Evolutionary conservation across 441 rosid species (phyloP).

Genomic region (Biscutella auriculata): DNA sequence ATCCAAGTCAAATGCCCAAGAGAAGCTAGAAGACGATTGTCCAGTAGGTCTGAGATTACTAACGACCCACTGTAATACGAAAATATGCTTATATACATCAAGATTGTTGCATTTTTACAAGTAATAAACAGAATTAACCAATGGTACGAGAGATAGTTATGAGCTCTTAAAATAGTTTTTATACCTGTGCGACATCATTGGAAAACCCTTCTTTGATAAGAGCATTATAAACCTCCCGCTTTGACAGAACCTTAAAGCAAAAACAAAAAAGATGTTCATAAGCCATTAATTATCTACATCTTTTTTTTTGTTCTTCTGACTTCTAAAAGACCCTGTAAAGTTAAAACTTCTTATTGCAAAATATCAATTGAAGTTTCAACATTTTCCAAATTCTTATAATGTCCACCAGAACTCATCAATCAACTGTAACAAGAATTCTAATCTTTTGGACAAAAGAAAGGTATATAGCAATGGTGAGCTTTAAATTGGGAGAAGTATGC

Average conservation of each 20-base stretch:
- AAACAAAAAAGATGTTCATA: constrained; percentile 1
- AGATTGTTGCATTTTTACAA: not conserved
- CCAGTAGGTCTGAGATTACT: constrained; percentile 59
- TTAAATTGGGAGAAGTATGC: not conserved
- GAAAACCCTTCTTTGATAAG: constrained; percentile 76
- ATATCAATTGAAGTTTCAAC: not conserved
- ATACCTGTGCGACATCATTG: constrained; percentile 66
- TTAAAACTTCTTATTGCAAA: not conserved
- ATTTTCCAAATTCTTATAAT: not conserved
- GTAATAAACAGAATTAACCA: not conserved
- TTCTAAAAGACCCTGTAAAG: not conserved
- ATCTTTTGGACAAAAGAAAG: not conserved
- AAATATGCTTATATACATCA: constrained; percentile 2
- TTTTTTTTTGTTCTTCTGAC: not conserved
- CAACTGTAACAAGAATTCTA: not conserved
- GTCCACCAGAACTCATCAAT: not conserved
- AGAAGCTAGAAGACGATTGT: constrained; percentile 43
- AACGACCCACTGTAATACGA: constrained; percentile 67
- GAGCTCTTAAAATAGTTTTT: too few relatives aligned
- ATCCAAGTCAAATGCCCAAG: constrained; percentile 74
- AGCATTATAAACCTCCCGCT: constrained; percentile 46
- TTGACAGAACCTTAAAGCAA: constrained; percentile 41
- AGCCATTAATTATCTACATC: not conserved
- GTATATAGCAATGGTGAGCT: not conserved
- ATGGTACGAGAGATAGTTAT: not conserved